Evolutionary conservation across 148 eudicot genomes (phyloP), one percentile per base, ranked within the genome.

Genomic region (Hydrangea macrophylla): DNA sequence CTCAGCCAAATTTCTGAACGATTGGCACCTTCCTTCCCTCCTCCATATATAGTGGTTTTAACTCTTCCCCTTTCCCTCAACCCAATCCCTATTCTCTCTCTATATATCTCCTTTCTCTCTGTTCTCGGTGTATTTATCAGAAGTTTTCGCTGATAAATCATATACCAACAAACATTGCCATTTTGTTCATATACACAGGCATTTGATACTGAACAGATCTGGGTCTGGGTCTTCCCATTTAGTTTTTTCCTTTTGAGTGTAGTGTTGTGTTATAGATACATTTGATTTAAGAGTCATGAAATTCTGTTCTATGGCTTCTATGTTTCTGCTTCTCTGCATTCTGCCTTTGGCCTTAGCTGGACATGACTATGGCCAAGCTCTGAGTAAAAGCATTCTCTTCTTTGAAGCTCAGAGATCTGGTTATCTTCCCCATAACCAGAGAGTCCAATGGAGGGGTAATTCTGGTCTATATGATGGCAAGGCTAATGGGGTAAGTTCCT

Each of bases 331-430:
- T 15, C 60, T 82, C 9, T 61, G 56, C 1, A 12, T 82, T 67
- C 22, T 76, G 57, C 83, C 83, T 30, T 37, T 56, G 69, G 83
- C 83, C 48, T 51, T 84, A 12, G 90, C 77, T 32, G 90, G 87
- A 26, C 97, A 94, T 81, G 81, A 94, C 55, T 94, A 94, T 65
- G 84, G 85, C 9, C 75, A 86, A 32, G 99, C 99, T 68, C 81
- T 94, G 48, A 88, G 85, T 40, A 94, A 94, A 78, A 87, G 99
- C 75, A 79, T 93, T 78, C 72, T 94, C 57, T 94, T 94, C 70
- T 94, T 83, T 58, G 99, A 93, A 70, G 99, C 99, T 62, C 99
- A 94, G 62, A 86, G 99, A 85, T 94, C 99, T 74, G 99, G 99
- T 24, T 75, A 83, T 31, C 87, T 94, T 36, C 99, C 99, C 18